Base-by-base conservation (phyloP, 495 filamentous ascomycete genomes). In the Lepidopterella palustris region DNA sequence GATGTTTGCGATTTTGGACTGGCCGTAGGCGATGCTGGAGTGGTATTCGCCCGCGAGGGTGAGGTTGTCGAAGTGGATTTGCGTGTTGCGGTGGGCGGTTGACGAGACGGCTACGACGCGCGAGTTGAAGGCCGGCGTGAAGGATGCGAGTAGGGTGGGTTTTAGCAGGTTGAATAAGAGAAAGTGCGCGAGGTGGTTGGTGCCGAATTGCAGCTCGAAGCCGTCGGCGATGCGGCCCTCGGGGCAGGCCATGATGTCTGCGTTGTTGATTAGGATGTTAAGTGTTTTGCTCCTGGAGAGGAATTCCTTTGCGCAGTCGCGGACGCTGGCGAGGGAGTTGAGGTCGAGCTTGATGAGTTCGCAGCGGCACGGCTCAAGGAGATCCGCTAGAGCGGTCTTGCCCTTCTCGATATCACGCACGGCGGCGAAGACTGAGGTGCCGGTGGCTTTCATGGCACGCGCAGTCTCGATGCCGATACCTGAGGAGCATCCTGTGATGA, bases 401-500 rank as follows among this genome's bases (percentile, higher is more conserved):
- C 63, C 55, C 66, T 76, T 70, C 70, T 64, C 55, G 64, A 75
- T 20, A 64, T 77, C 67, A 62, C 77, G 70, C 42, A 74, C 72
- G 40, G 72, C 77, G 18, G 71, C 65, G 65, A 75, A 78, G 40
- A 82, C 63, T 21, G 70, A 76, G 8, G 78, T 77, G 18, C 79
- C 80, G 0, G 80, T 76, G 9, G 68, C 68, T 11, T 71, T 70
- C 23, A 84, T 57, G 0, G 78, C 78, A 18, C 65, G 71, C 3
- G 77, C 78, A 4, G 80, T 82, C 55, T 80, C 74, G 40, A 78
- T 66, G 1, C 80, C 80, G 5, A 82, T 75, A 8, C 80, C 80
- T 13, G 82, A 80, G 56, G 83, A 86, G 15, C 82, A 80, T 15
- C 88, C 88, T 3, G 87, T 90, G 27, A 91, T 78, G 45, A 90